Percentiles rank a stretch among this genome's conserved stretches.
phyloP scores from a whole-genome alignment of 2,329 filamentous ascomycete species.

The Aphanocladium album region DNA sequence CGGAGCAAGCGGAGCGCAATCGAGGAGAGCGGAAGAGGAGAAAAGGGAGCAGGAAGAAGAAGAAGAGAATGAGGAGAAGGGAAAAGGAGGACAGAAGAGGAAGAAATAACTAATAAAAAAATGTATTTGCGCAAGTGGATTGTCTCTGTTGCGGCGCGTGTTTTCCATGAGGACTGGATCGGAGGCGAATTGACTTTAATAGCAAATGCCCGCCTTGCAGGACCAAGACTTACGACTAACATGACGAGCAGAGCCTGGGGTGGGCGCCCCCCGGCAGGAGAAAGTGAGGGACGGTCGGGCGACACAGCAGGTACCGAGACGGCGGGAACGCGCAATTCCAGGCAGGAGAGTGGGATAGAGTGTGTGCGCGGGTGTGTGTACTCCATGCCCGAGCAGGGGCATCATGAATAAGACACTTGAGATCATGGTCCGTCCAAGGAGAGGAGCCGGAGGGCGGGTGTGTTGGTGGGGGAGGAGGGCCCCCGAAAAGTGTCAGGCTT shows the following conservation, averaged over 20 bases:
- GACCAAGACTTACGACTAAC: neutral
- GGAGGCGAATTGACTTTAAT: conserved; percentile 8
- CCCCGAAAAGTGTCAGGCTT: neutral
- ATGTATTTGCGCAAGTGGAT: neutral
- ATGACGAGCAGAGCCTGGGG: conserved; percentile 4
- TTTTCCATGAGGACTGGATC: conserved; percentile 7
- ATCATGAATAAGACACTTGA: conserved; percentile 8
- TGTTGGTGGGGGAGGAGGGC: conserved; percentile 2
- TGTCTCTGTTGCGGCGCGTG: conserved; percentile 6
- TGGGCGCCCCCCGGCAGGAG: neutral
- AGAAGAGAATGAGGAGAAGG: neutral
- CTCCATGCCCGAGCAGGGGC: conserved; percentile 1
- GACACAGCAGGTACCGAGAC: neutral
- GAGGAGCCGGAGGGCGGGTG: neutral
- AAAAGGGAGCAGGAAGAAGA: neutral
- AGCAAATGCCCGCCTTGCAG: neutral
- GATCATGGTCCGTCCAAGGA: neutral
- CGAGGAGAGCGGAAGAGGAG: neutral
- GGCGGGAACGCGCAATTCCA: conserved; percentile 3
- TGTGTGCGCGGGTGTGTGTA: neutral
- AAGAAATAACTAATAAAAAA: neutral
- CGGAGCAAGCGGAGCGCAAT: neutral
- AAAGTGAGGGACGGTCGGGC: neutral
- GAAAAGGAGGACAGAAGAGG: neutral
- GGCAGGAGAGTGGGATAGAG: neutral